A percentile compares a stretch with the other conserved stretches of the same genome.
phyloP scores from a whole-genome alignment of 2,329 filamentous ascomycete species.

The Magnaporthales sp. region DNA sequence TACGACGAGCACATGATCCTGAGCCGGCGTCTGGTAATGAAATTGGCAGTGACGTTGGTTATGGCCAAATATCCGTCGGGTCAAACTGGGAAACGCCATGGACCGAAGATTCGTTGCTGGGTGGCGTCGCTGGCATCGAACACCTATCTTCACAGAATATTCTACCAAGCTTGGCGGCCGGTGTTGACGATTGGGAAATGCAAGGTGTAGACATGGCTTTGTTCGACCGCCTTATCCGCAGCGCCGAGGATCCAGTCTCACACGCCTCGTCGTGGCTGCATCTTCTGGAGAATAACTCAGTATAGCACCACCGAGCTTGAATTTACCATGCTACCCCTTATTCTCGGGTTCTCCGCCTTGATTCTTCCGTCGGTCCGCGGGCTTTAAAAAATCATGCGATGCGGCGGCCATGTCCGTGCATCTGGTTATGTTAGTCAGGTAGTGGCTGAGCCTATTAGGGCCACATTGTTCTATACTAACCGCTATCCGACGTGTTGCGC shows the following conservation, averaged over 20 bases:
- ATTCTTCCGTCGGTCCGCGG: no score
- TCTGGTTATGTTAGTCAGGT: no score
- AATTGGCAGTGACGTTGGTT: neutral
- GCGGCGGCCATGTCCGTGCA: no score
- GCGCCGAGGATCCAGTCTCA: neutral
- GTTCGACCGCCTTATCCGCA: conserved; percentile 16
- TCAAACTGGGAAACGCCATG: neutral
- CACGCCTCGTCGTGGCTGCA: neutral
- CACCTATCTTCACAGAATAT: neutral
- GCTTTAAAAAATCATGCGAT: no score
- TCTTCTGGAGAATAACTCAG: neutral
- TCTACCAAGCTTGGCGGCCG: conserved; percentile 13
- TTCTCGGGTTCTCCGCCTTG: no score
- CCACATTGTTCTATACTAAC: neutral
- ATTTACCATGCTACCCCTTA: no score
- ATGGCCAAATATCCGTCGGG: neutral
- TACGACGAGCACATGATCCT: conserved; percentile 10
- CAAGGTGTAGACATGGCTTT: conserved; percentile 25
- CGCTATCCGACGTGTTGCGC: neutral
- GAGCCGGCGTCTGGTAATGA: neutral
- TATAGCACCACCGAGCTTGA: neutral
- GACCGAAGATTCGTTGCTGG: neutral
- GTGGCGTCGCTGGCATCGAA: neutral
- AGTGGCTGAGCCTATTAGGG: neutral
- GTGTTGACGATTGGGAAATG: conserved; percentile 22